Conservation (phyloP, 2,329 filamentous ascomycete genomes). For the Pyrenochaeta sp. region DNA sequence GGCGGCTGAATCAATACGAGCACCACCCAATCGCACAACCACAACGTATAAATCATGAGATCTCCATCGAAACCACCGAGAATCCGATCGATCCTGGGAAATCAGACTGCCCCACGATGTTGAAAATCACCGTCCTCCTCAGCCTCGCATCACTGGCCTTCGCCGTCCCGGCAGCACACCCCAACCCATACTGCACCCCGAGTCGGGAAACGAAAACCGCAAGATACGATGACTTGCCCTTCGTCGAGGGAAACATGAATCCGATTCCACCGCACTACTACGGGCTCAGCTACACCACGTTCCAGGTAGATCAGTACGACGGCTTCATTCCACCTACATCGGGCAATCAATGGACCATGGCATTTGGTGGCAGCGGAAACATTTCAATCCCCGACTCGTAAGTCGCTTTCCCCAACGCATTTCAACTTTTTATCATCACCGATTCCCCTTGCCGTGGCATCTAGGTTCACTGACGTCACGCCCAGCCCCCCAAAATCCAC, state of each 20-base stretch:
- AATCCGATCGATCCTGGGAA: no score
- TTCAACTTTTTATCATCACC: no score
- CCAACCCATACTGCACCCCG: background rate
- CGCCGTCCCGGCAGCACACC: background rate
- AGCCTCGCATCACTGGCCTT: background rate
- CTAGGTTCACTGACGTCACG: background rate
- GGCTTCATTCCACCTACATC: conserved; percentile 27
- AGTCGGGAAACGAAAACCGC: conserved; percentile 13
- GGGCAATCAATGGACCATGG: conserved; percentile 26
- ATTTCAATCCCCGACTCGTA: conserved; percentile 22
- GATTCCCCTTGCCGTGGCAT: no score
- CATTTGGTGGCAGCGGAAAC: conserved; percentile 29
- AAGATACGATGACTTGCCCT: conserved; percentile 25
- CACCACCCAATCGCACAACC: no score
- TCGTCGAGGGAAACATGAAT: conserved; percentile 14
- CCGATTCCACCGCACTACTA: conserved; percentile 25
- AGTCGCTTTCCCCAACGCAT: background rate
- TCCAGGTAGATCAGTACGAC: conserved; percentile 30
- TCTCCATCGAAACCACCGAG: no score
- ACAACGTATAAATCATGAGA: no score
- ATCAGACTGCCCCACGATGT: no score
- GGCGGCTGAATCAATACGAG: no score
- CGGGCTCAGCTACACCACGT: conserved; percentile 21
- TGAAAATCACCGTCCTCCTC: background rate
- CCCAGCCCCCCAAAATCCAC: conserved; percentile 15